Evolutionary conservation across 306 rosid genomes (phyloP).

Genomic region (Crataegus laevigata): DNA sequence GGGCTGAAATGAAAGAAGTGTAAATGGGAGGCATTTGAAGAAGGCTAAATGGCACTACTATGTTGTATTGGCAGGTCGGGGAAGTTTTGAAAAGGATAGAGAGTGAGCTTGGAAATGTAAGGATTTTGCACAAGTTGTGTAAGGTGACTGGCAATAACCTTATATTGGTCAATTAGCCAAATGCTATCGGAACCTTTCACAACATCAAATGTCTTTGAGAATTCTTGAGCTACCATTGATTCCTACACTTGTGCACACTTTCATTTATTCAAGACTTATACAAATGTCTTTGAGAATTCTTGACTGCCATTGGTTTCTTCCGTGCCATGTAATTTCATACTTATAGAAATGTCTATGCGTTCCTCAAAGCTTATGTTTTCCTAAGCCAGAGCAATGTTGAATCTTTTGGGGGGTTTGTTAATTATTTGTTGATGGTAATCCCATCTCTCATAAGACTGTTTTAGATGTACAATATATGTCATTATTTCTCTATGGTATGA

Average conservation of each 20-base stretch:
- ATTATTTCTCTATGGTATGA: not conserved
- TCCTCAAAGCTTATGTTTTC: too few relatives aligned
- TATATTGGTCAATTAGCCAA: not conserved
- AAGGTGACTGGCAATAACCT: conserved; percentile 38
- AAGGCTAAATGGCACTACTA: not conserved
- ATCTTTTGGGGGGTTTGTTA: too few relatives aligned
- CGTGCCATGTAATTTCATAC: not conserved
- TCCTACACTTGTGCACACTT: not conserved
- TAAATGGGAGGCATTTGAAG: too few relatives aligned
- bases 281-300: too few relatives aligned
- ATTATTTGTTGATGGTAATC: too few relatives aligned
- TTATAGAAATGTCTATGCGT: too few relatives aligned
- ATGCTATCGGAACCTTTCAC: not conserved
- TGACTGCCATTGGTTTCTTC: not conserved
- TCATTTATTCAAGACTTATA: not conserved
- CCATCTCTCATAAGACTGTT: too few relatives aligned
- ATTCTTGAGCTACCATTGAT: not conserved
- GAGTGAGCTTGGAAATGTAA: conserved; percentile 60
- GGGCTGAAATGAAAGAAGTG: too few relatives aligned
- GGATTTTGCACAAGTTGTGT: conserved; percentile 55
- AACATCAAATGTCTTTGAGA: not conserved
- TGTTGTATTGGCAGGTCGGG: conserved; percentile 36
- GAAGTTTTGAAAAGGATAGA: conserved; percentile 72
- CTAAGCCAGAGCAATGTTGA: too few relatives aligned
- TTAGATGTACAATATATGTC: not conserved